These are phyloP conservation scores for Scedosporium aurantiacum DNA, from an alignment of 2,329 filamentous ascomycete species.

Conservation along the genomic window DNA sequence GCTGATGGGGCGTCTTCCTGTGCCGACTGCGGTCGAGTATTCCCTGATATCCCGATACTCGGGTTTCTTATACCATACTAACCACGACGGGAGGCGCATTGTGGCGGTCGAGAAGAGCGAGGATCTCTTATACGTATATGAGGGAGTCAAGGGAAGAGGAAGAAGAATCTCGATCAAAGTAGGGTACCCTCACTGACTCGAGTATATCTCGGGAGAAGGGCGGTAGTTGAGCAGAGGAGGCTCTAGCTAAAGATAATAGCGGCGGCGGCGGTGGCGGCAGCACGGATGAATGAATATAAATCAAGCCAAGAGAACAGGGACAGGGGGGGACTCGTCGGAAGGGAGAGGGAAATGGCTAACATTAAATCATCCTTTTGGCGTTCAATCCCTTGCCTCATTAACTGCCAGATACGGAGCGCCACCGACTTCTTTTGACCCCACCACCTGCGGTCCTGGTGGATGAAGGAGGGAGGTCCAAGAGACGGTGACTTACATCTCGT, in stretches of 20 bases:
- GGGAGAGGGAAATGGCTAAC: background rate
- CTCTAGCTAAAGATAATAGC: background rate
- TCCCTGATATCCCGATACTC: slow-evolving; percentile 36
- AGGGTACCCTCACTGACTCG: too few relatives aligned
- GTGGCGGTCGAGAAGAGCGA: slow-evolving; percentile 1
- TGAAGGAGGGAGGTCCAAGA: background rate
- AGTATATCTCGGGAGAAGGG: too few relatives aligned
- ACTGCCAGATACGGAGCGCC: background rate
- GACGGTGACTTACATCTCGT: background rate
- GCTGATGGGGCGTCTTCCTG: slow-evolving; percentile 23
- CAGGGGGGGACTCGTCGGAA: background rate
- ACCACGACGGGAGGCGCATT: slow-evolving; percentile 20
- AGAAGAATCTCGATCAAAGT: background rate
- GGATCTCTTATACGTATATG: too few relatives aligned
- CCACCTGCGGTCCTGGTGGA: background rate
- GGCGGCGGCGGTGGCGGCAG: background rate
- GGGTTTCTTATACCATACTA: slow-evolving; percentile 37
- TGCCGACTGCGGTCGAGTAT: slow-evolving; percentile 26
- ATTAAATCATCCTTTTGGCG: background rate
- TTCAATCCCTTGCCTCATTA: background rate
- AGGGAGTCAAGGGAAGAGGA: background rate
- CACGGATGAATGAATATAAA: background rate
- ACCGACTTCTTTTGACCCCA: background rate
- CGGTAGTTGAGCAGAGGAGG: too few relatives aligned
- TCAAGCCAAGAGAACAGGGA: background rate